Evolutionary conservation across 352 stramenopile genomes (phyloP), one percentile per base, ranked within the genome.

Genomic region (Pythium periplocum): DNA sequence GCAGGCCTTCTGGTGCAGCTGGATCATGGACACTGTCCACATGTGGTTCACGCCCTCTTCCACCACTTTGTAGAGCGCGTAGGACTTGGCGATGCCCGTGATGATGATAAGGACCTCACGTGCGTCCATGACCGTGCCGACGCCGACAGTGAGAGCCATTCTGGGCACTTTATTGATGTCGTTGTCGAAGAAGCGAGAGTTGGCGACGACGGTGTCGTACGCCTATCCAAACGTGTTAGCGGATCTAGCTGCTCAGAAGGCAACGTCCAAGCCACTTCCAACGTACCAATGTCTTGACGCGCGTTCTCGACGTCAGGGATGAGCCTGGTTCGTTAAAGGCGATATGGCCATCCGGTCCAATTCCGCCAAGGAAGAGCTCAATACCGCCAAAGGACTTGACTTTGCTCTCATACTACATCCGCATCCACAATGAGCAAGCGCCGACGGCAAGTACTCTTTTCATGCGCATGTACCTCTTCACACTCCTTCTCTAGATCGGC

Each of bases 271-370:
- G 11, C 12, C 11, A 30, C 17, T 26, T 50, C 45, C 4, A 36
- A 45, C 53, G 8, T 33, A 82, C 72, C 60, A 96, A 67, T 32
- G 87, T 96, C 64, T 96, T 96, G 37, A 96, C 81, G 42, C 87
- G 82, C 36, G 87, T 96, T 12, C 77, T 75, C 11, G 83, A 95
- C 38, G 61, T 57, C 40, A 96, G 66, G 8, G 80, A 95, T 34
- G 75, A 92, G 32, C 89, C 89, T 0, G 87, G 86, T 62, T 97
- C 87, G 57, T 97, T 97, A 78, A 97, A 97, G 9, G 87, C 89
- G 64, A 97, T 96, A 73, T 97, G 89, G 32, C 89, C 88, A 61
- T 97, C 88, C n/a, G 85, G 88, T 0, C 89, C 89, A 57, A 97
- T 96, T 45, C 89, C 88, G n/a, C 88, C 87, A 4, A 97, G 64